phyloP scores from a whole-genome alignment of 306 rosid genomes.

The Cajanus cajan region DNA sequence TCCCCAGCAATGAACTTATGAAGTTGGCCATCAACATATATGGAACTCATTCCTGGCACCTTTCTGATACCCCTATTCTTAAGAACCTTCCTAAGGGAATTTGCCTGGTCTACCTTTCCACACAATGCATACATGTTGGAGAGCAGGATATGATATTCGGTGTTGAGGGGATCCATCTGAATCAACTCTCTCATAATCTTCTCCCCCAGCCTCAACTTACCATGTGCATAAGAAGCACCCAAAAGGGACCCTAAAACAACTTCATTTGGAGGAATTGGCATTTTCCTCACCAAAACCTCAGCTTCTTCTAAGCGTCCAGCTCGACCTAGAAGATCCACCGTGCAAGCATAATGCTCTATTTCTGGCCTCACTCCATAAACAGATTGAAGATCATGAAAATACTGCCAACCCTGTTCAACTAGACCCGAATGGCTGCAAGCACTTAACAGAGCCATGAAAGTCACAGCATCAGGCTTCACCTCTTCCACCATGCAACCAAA shows the following conservation, averaged over 20 bases:
- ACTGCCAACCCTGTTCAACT: conserved; percentile 55
- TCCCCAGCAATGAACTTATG: conserved; percentile 72
- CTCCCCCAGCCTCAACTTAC: conserved; percentile 60
- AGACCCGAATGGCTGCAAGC: conserved; percentile 78
- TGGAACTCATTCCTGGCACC: conserved; percentile 70
- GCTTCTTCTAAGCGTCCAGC: conserved; percentile 71
- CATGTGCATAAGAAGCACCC: conserved; percentile 60
- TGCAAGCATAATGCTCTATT: conserved; percentile 74
- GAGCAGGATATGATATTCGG: conserved; percentile 63
- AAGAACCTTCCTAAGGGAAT: conserved; percentile 53
- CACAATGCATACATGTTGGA: conserved; percentile 62
- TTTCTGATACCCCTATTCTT: conserved; percentile 56
- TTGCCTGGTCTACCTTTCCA: conserved; percentile 59
- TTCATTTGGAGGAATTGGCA: conserved; percentile 74
- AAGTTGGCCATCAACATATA: conserved; percentile 55
- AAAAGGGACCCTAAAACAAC: conserved; percentile 71
- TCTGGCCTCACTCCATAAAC: conserved; percentile 42
- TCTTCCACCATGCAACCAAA: conserved; percentile 56
- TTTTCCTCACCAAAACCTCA: conserved; percentile 37
- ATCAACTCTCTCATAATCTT: conserved; percentile 47
- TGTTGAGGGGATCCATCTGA: conserved; percentile 58
- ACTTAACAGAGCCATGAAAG: conserved; percentile 66
- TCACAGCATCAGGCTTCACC: conserved; percentile 64
- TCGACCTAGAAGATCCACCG: conserved; percentile 72
- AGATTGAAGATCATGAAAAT: conserved; percentile 51